Conservation (phyloP, 768 basidiomycete genomes). For the Porphyrellus cyaneotinctus region DNA sequence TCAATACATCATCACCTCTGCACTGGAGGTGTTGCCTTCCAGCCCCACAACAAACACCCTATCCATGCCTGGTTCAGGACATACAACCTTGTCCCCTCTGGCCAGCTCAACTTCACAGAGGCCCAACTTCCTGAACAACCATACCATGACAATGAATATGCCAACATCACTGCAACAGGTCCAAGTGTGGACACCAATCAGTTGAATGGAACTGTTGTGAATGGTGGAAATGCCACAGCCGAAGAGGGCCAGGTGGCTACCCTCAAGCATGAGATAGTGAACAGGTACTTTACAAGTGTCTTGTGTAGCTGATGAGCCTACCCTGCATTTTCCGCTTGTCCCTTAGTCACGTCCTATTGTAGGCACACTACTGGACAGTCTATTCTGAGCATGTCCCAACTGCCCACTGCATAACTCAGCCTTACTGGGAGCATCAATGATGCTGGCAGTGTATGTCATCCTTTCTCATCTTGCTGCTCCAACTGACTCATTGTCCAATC, state of each 20-base stretch:
- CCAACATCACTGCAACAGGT: constrained; percentile 51
- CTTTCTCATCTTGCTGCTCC: neutral
- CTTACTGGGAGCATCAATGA: constrained; percentile 62
- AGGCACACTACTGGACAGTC: constrained; percentile 89
- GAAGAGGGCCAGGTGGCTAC: constrained; percentile 65
- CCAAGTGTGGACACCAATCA: constrained; percentile 58
- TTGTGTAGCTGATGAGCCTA: constrained; percentile 80
- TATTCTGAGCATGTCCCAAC: constrained; percentile 61
- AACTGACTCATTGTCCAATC: neutral
- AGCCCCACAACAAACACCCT: constrained; percentile 60
- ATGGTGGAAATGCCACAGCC: constrained; percentile 59
- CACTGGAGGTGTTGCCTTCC: constrained; percentile 68
- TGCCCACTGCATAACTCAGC: constrained; percentile 68
- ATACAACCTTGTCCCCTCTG: constrained; percentile 65
- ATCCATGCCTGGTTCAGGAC: constrained; percentile 47
- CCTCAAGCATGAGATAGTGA: constrained; percentile 71
- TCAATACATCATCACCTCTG: constrained; percentile 75
- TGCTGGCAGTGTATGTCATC: constrained; percentile 64
- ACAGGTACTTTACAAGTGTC: constrained; percentile 77
- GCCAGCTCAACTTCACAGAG: constrained; percentile 81
- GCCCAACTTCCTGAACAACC: constrained; percentile 67
- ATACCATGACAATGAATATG: constrained; percentile 31
- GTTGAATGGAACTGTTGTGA: constrained; percentile 51
- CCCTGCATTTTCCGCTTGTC: neutral
- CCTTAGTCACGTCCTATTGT: neutral